A percentile compares a stretch with the other conserved stretches of the same genome.
phyloP scores from a whole-genome alignment of 2,329 filamentous ascomycete species.

The Akanthomyces muscarius region DNA sequence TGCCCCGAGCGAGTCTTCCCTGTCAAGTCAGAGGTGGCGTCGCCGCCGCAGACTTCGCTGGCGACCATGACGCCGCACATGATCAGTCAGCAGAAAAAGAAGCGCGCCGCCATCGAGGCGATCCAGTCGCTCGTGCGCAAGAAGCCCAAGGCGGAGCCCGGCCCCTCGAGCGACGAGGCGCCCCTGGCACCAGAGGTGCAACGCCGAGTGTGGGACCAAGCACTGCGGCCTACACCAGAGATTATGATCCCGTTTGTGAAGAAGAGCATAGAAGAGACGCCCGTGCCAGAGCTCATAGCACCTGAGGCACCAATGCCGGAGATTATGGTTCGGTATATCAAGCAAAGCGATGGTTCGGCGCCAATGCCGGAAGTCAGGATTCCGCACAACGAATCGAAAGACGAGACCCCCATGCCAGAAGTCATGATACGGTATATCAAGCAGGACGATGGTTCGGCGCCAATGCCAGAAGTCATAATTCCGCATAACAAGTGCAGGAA shows the following conservation, averaged over 20 bases:
- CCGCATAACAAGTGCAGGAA: not conserved
- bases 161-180: not conserved
- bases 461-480: not conserved
- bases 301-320: not conserved
- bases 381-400: not conserved
- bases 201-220: not conserved
- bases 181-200: not conserved
- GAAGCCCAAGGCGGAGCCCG: slow-evolving; percentile 16
- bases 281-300: not conserved
- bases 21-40: slow-evolving; percentile 19
- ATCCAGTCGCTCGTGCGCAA: slow-evolving; percentile 59
- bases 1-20: slow-evolving; percentile 30
- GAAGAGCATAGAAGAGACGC: not conserved
- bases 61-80: slow-evolving; percentile 38
- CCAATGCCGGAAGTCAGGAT: not conserved
- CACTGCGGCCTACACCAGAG: not conserved
- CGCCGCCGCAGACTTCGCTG: slow-evolving; percentile 23
- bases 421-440: not conserved
- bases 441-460: not conserved
- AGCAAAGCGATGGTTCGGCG: not conserved
- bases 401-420: not conserved
- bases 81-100: slow-evolving; percentile 50
- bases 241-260: not conserved
- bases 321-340: not conserved
- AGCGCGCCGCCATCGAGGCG: slow-evolving; percentile 57